Evolutionary conservation across 345 rosid genomes (phyloP), one percentile per base, ranked within the genome.

Genomic region (Citrus reticulata): DNA sequence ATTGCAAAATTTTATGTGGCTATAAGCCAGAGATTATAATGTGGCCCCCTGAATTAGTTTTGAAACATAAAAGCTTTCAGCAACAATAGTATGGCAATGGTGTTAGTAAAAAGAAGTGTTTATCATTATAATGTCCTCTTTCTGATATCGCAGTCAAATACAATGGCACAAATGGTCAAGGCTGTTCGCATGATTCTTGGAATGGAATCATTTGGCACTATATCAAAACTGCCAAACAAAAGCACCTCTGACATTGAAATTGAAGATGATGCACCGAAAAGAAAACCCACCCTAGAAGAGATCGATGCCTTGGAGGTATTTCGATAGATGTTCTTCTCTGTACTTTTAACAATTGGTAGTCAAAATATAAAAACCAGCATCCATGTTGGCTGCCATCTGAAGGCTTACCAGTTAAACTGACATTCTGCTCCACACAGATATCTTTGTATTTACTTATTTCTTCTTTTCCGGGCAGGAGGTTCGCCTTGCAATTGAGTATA

Each of bases 91-190:
- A 13, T 59, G 74, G 22, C 58, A 55, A 55, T 42, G 39, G 51
- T 54, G 37, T 73, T 73, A 1, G 27, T 39, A 73, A 4, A 29
- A 19, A 20, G 22, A 19, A 22, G 20, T 22, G n/a, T 75, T 30
- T 75, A 20, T 64, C 42, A 75, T 42, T 46, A 8, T 29, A 24
- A 34, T 67, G 35, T 77, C 25, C 17, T 29, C 71, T 51, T 64
- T 61, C n/a, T 82, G 62, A 7, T 78, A 32, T 78, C 83, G 86
- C 92, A 95, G 99, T 91, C 94, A 70, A 92, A 89, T 85, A 91
- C 98, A 25, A 91, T 93, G 98, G 98, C 98, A 22, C 97, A 93
- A 83, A 91, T 93, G 96, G 98, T 93, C 74, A 95, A 95, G 87
- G 98, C 99, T 57, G 86, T 95, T 76, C 93, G 96, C 8, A 89